A percentile compares a stretch with the other conserved stretches of the same genome.
Evolutionary conservation across 2,329 filamentous ascomycete species (phyloP).

Genomic region (Fusarium anguioides): DNA sequence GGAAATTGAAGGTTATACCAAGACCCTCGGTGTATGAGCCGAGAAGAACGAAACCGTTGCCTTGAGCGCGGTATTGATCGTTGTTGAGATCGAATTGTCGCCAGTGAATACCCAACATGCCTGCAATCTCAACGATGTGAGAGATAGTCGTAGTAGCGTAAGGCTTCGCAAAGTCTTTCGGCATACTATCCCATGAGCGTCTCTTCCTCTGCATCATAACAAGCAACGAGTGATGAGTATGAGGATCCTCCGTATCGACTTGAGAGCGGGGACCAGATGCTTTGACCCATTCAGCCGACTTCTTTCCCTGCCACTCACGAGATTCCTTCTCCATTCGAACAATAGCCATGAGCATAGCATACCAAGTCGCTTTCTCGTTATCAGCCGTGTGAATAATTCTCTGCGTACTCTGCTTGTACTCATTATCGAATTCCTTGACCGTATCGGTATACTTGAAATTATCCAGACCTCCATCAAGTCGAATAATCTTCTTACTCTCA

Average conservation of each 20-base stretch:
- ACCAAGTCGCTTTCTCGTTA: slow-evolving; percentile 41
- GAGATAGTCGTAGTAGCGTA: slow-evolving; percentile 53
- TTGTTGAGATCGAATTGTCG: slow-evolving; percentile 52
- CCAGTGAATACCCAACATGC: slow-evolving; percentile 56
- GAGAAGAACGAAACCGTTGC: slow-evolving; percentile 51
- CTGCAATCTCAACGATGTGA: slow-evolving; percentile 51
- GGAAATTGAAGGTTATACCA: slow-evolving; percentile 55
- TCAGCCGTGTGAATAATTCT: slow-evolving; percentile 37
- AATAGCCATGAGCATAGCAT: slow-evolving; percentile 33
- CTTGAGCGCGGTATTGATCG: slow-evolving; percentile 52
- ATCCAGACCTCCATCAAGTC: slow-evolving; percentile 13
- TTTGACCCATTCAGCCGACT: slow-evolving; percentile 23
- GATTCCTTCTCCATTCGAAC: slow-evolving; percentile 40
- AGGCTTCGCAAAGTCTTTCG: slow-evolving; percentile 41
- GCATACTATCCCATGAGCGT: slow-evolving; percentile 41
- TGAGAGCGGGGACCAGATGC: slow-evolving; percentile 21
- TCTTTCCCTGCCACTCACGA: slow-evolving; percentile 35
- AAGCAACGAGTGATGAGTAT: slow-evolving; percentile 25
- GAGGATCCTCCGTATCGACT: slow-evolving; percentile 1
- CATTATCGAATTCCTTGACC: slow-evolving; percentile 28
- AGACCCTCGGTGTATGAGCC: slow-evolving; percentile 49
- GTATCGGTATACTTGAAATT: slow-evolving; percentile 36
- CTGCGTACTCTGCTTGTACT: slow-evolving; percentile 32
- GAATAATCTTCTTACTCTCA: slow-evolving; percentile 33
- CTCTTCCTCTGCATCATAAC: slow-evolving; percentile 41